Evolutionary conservation across 1,139 yeast genomes (phyloP), one percentile per base, ranked within the genome.

Genomic region (Candida sojae): DNA sequence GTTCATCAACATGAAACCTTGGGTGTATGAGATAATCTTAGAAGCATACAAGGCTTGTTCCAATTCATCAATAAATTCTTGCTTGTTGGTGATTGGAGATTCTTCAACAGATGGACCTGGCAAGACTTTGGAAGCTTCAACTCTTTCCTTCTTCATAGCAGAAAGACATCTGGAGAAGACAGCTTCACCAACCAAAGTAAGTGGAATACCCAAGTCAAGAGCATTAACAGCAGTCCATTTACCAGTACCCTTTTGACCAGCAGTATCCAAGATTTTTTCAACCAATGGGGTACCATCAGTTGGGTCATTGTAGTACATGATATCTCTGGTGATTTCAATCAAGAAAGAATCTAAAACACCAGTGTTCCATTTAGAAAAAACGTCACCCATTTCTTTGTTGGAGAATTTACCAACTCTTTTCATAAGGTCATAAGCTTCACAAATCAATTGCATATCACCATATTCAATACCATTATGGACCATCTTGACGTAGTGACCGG

Each of bases 221-320:
- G 99, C 98, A 71, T 91, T 91, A 72, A 92, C 88, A 57, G 98
- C 98, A 61, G 98, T 93, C 99, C 99, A 93, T 82, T 93, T 93
- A 79, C 99, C 99, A 60, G 99, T 93, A 83, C 99, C 99, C 83
- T 93, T 93, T 81, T 93, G 99, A 64, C 99, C 99, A 61, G 99
- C 99, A 62, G 89, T 72, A 74, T 93, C 99, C 74, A 91, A 78
- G 68, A 93, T 92, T 83, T 93, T 93, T 79, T 93, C 98, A 58
- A 93, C 95, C 62, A 93, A 78, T 64, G 98, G 96, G 60, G 83
- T 83, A 60, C 96, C 95, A 64, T 92, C 97, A 53, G 80, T 80
- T 63, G 89, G 95, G 67, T 87, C 90, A 66, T 87, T 80, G 82
- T 72, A 90, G 72, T 88, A 85, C 71, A 93, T 80, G 63, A 93